Evolutionary conservation across 2,329 filamentous ascomycete species (phyloP).

Genomic region (Penicillium sp.): DNA sequence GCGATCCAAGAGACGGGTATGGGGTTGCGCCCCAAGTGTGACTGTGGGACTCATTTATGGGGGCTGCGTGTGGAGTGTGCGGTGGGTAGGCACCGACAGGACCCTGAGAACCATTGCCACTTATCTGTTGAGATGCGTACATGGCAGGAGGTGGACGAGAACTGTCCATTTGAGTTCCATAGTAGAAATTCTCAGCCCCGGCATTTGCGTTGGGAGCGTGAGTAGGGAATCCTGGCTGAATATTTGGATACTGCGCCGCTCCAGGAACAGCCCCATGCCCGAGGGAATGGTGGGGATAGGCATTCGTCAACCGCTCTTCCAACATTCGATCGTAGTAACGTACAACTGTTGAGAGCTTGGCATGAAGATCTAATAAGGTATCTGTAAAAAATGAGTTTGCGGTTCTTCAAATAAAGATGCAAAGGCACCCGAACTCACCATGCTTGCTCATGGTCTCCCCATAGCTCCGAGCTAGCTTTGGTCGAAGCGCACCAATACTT

Average conservation of each 20-base stretch:
- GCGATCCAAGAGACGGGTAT: slow-evolving; percentile 23
- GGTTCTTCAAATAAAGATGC: background rate
- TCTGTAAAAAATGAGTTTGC: slow-evolving; percentile 54
- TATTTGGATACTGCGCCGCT: slow-evolving; percentile 21
- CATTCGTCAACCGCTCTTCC: slow-evolving; percentile 88
- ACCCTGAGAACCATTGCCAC: slow-evolving; percentile 14
- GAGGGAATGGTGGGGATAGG: slow-evolving; percentile 78
- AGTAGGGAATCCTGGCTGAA: slow-evolving; percentile 13
- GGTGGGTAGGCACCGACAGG: slow-evolving; percentile 10
- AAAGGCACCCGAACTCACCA: slow-evolving; percentile 54
- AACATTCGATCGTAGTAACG: slow-evolving; percentile 98
- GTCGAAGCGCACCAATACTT: slow-evolving; percentile 87
- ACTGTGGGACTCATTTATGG: slow-evolving; percentile 13
- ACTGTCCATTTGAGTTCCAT: slow-evolving; percentile 18
- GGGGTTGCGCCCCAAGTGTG: slow-evolving; percentile 18
- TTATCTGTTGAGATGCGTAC: slow-evolving; percentile 16
- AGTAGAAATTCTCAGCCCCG: slow-evolving; percentile 27
- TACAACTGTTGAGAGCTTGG: slow-evolving; percentile 92
- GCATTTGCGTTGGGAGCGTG: slow-evolving; percentile 16
- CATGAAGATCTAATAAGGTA: slow-evolving; percentile 87
- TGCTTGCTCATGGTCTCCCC: slow-evolving; percentile 99
- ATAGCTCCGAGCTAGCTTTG: slow-evolving; percentile 91
- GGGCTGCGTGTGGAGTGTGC: slow-evolving; percentile 12
- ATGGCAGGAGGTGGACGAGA: slow-evolving; percentile 8
- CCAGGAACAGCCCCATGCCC: slow-evolving; percentile 52